Conservation (phyloP, 108 stramenopile species). For the Aurantiochytrium sp. region DNA sequence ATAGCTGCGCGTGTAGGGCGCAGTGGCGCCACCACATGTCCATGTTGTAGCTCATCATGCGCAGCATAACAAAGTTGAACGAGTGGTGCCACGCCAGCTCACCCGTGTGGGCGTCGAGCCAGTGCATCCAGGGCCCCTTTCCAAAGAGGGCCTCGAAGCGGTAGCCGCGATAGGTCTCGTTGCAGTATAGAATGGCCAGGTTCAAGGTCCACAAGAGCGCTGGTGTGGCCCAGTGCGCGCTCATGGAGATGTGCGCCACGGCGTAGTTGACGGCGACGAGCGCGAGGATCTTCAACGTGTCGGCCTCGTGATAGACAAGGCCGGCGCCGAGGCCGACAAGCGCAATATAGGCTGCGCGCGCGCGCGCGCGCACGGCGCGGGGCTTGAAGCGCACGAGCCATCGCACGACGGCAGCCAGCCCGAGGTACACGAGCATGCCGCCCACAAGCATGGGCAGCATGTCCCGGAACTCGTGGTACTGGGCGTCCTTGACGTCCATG, state of each 20-base stretch:
- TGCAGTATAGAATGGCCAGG: constrained; percentile 42
- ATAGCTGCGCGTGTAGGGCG: constrained; percentile 20
- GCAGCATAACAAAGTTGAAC: constrained; percentile 45
- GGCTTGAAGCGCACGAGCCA: not conserved
- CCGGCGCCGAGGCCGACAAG: not conserved
- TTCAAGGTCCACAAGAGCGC: constrained; percentile 40
- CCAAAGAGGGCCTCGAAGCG: constrained; percentile 36
- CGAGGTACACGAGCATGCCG: constrained; percentile 30
- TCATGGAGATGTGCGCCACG: constrained; percentile 31
- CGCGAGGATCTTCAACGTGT: constrained; percentile 41
- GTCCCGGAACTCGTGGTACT: constrained; percentile 50
- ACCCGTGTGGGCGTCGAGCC: constrained; percentile 35
- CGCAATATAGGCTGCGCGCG: not conserved
- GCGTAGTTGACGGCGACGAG: constrained; percentile 30
- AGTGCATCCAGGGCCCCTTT: not conserved
- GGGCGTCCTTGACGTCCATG: constrained; percentile 45
- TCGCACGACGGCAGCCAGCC: constrained; percentile 33
- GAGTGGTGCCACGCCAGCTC: constrained; percentile 46
- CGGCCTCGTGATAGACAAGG: constrained; percentile 41
- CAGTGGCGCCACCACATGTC: constrained; percentile 52
- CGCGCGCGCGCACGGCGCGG: not conserved
- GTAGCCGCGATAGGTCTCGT: constrained; percentile 39
- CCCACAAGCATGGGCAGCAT: constrained; percentile 38
- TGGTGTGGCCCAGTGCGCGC: constrained; percentile 37
- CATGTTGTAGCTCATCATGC: constrained; percentile 49